phyloP scores from a whole-genome alignment of 148 eudicot genomes.

The Simmondsia chinensis region DNA sequence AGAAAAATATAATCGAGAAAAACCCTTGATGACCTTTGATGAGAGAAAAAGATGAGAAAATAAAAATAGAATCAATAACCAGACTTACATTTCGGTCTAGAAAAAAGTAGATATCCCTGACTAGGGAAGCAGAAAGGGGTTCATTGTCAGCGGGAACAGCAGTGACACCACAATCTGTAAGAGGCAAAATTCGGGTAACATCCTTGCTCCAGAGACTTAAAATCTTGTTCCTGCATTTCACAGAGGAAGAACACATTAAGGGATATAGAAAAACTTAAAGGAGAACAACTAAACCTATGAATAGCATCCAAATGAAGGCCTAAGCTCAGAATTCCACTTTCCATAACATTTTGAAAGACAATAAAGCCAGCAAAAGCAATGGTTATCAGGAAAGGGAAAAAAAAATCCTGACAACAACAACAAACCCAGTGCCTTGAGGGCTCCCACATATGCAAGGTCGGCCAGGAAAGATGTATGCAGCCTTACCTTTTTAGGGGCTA shows the following conservation, averaged over 20 bases:
- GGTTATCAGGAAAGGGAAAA: too few relatives aligned
- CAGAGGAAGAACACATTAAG: conserved; percentile 9
- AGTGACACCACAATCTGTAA: conserved; percentile 76
- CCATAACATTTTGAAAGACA: too few relatives aligned
- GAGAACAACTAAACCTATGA: background rate
- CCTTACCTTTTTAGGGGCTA: too few relatives aligned
- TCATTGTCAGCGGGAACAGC: conserved; percentile 39
- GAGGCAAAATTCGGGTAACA: conserved; percentile 75
- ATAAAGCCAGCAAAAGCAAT: too few relatives aligned
- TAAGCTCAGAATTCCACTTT: too few relatives aligned
- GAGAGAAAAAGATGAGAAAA: conserved; percentile 4
- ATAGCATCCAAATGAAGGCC: too few relatives aligned
- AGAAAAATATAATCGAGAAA: background rate
- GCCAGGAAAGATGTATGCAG: too few relatives aligned
- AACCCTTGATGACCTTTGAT: background rate
- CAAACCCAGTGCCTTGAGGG: too few relatives aligned
- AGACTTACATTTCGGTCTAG: conserved; percentile 83
- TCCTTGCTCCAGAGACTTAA: conserved; percentile 90
- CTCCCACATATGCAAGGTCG: too few relatives aligned
- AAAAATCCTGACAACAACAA: conserved; percentile 7
- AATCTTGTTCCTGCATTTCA: conserved; percentile 73
- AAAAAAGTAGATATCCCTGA: conserved; percentile 67
- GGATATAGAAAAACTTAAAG: background rate
- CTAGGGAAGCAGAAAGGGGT: conserved; percentile 44
- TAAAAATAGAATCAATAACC: conserved; percentile 1